These are phyloP conservation scores for Blakeslea trispora DNA, from an alignment of 371 early-diverging fungal genomes.

Conservation along the genomic window DNA sequence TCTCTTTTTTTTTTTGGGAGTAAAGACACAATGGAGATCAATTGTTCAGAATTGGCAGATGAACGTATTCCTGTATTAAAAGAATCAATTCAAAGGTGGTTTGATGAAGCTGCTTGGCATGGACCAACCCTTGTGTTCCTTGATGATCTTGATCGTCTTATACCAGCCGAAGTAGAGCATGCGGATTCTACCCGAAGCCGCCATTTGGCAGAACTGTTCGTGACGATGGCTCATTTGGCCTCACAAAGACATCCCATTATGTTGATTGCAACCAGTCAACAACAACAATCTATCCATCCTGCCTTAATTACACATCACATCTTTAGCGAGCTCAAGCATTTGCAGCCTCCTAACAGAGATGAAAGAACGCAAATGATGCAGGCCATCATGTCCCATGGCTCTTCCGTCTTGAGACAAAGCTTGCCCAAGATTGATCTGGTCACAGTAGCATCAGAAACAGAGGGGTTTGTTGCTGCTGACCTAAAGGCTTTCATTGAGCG, in stretches of 20 bases:
- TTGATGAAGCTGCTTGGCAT: constrained; percentile 74
- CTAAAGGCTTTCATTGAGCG: constrained; percentile 78
- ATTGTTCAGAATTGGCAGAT: constrained; percentile 67
- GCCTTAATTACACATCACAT: constrained; percentile 64
- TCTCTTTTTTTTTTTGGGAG: background rate
- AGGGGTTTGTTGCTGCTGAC: constrained; percentile 89
- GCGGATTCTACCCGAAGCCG: constrained; percentile 69
- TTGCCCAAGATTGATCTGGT: constrained; percentile 64
- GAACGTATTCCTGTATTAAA: constrained; percentile 66
- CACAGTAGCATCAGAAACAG: constrained; percentile 78
- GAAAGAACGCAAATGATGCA: constrained; percentile 70
- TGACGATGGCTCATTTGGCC: constrained; percentile 47
- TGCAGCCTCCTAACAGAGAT: constrained; percentile 69
- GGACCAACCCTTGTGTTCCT: constrained; percentile 89
- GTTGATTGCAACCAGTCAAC: constrained; percentile 71
- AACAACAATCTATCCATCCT: constrained; percentile 69
- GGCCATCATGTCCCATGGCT: constrained; percentile 55
- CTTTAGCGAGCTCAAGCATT: constrained; percentile 66
- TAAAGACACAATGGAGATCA: constrained; percentile 57
- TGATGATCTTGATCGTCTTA: constrained; percentile 95
- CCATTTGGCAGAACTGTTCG: constrained; percentile 72
- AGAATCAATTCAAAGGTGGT: constrained; percentile 64
- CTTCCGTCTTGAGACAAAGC: constrained; percentile 35
- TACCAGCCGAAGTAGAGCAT: constrained; percentile 84
- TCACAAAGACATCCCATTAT: constrained; percentile 55